A percentile compares a stretch with the other conserved stretches of the same genome.
Evolutionary conservation across 2,329 filamentous ascomycete genomes (phyloP).

Genomic region (Dactylonectria macrodidyma): DNA sequence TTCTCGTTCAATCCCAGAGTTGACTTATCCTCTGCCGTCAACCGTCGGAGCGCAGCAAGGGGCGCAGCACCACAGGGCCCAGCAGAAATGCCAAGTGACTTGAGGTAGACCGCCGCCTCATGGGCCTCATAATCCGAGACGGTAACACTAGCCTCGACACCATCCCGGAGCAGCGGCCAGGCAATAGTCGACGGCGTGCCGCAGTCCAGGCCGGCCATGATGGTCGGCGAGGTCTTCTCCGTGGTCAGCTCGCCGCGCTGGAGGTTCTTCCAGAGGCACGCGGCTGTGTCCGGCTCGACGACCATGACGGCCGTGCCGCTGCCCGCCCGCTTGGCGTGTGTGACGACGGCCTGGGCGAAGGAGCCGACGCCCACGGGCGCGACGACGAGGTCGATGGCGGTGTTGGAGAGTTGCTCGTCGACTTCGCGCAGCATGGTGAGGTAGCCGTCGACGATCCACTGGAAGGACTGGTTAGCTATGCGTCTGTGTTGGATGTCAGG

Average conservation of each 20-base stretch:
- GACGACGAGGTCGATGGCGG: slow-evolving; percentile 65
- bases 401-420: slow-evolving; percentile 68
- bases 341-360: slow-evolving; percentile 77
- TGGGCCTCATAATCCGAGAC: slow-evolving; percentile 77
- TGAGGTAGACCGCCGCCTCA: slow-evolving; percentile 68
- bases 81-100: slow-evolving; percentile 60
- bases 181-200: slow-evolving; percentile 77
- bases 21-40: slow-evolving; percentile 55
- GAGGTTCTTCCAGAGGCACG: slow-evolving; percentile 70
- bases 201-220: slow-evolving; percentile 83
- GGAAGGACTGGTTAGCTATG: not conserved
- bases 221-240: slow-evolving; percentile 72
- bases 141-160: slow-evolving; percentile 72
- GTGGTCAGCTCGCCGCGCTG: slow-evolving; percentile 61
- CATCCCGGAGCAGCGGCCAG: slow-evolving; percentile 71
- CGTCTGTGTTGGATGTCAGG: accelerated
- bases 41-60: slow-evolving; percentile 69
- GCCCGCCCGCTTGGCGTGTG: slow-evolving; percentile 70
- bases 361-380: slow-evolving; percentile 81
- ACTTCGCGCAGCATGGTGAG: slow-evolving; percentile 79
- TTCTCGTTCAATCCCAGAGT: slow-evolving; percentile 58
- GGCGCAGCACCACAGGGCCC: slow-evolving; percentile 76
- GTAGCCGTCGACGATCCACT: slow-evolving; percentile 86
- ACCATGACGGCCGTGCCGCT: slow-evolving; percentile 64
- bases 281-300: slow-evolving; percentile 79